A percentile compares a stretch with the other conserved stretches of the same genome.
Conservation (phyloP, 2,329 filamentous ascomycete species). For the Didymella arachidicola region DNA sequence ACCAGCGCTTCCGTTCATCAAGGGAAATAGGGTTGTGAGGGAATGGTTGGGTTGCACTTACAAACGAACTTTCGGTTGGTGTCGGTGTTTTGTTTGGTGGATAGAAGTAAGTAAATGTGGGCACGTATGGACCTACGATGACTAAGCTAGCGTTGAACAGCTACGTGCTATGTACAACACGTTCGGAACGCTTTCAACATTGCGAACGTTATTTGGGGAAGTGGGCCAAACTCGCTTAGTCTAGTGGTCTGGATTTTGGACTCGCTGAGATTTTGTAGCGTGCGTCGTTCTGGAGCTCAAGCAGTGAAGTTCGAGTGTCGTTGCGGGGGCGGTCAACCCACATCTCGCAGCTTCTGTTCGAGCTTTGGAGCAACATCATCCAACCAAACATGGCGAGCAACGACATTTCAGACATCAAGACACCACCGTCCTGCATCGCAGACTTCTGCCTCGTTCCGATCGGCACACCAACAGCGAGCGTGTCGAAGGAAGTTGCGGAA, state of each 20-base stretch:
- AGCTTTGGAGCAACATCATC: conserved; percentile 13
- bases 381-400: conserved; percentile 31
- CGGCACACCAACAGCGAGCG: conserved; percentile 59
- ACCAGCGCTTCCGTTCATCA: conserved; percentile 24
- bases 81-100: not conserved
- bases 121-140: not conserved
- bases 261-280: not conserved
- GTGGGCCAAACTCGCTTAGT: not conserved
- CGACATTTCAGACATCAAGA: conserved; percentile 50
- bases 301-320: conserved; percentile 1
- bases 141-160: not conserved
- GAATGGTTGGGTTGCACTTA: not conserved
- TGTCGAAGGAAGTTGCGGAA: conserved; percentile 77
- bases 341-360: conserved; percentile 2
- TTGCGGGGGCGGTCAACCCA: conserved; percentile 3
- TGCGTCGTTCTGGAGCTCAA: not conserved
- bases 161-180: not conserved
- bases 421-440: conserved; percentile 78
- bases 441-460: conserved; percentile 95
- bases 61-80: not conserved
- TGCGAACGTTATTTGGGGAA: not conserved
- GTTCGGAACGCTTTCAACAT: not conserved
- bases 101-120: not conserved
- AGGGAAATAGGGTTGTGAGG: not conserved
- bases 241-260: not conserved